Percentiles rank a stretch among this genome's conserved stretches.
Evolutionary conservation across 306 rosid species (phyloP).

Genomic region (Purshia tridentata): DNA sequence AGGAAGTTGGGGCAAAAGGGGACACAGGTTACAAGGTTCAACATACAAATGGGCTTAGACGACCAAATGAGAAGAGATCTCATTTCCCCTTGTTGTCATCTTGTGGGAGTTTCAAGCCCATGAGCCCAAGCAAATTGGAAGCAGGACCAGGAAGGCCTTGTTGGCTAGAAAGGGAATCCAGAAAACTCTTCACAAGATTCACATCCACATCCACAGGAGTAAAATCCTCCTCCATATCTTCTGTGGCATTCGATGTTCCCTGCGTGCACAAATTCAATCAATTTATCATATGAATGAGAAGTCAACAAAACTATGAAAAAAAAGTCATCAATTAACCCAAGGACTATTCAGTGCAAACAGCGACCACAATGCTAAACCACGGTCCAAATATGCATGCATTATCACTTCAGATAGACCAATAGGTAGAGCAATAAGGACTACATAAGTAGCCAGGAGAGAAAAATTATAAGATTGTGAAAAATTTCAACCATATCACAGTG

Average conservation of each 20-base stretch:
- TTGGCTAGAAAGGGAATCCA: conserved; percentile 90
- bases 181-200: conserved; percentile 86
- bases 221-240: conserved; percentile 75
- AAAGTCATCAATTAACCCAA: neutral
- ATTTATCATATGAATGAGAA: neutral
- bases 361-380: neutral
- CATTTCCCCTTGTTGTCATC: conserved; percentile 61
- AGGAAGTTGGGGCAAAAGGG: no score
- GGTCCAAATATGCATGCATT: neutral
- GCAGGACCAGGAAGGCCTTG: conserved; percentile 99
- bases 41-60: no score
- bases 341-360: neutral
- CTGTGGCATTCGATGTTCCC: conserved; percentile 62
- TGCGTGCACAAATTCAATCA: conserved; percentile 31
- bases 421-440: neutral
- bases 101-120: conserved; percentile 82
- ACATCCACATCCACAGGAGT: conserved; percentile 89
- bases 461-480: neutral
- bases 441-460: conserved; percentile 21
- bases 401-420: neutral
- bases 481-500: neutral
- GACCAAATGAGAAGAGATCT: conserved; percentile 8
- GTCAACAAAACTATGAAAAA: neutral
- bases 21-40: no score
- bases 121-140: conserved; percentile 86